Evolutionary conservation across 345 rosid genomes (phyloP).

Genomic region (Camelina hispida): DNA sequence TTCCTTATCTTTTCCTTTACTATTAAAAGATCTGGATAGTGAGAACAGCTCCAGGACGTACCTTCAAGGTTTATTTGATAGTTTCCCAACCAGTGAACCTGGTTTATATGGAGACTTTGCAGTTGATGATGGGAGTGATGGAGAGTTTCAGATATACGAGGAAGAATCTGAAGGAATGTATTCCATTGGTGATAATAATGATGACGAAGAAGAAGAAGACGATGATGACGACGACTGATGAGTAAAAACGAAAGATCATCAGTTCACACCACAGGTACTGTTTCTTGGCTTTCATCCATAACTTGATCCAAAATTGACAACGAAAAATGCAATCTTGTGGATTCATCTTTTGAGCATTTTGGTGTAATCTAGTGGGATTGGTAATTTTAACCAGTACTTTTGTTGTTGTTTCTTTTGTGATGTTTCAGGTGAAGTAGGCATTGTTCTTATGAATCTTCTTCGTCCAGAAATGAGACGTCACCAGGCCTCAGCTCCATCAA

Average conservation of each 20-base stretch:
- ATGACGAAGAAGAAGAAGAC: slow-evolving; percentile 32
- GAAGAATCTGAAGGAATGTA: slow-evolving; percentile 67
- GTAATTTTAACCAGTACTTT: neutral
- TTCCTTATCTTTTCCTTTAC: slow-evolving; percentile 53
- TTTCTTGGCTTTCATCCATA: slow-evolving; percentile 15
- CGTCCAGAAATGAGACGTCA: slow-evolving; percentile 4
- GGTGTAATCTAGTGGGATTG: slow-evolving; percentile 21
- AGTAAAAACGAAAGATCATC: slow-evolving; percentile 12
- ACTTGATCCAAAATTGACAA: neutral
- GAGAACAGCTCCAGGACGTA: slow-evolving; percentile 77
- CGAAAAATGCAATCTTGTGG: neutral
- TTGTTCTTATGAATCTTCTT: slow-evolving; percentile 20
- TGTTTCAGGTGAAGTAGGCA: slow-evolving; percentile 39
- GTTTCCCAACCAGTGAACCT: slow-evolving; percentile 62
- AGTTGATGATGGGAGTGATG: slow-evolving; percentile 63
- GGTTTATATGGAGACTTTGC: slow-evolving; percentile 51
- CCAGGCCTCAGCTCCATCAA: slow-evolving; percentile 1
- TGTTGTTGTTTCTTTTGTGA: slow-evolving; percentile 23
- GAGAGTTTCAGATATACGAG: slow-evolving; percentile 82
- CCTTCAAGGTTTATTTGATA: slow-evolving; percentile 86
- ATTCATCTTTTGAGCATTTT: slow-evolving; percentile 20
- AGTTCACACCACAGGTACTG: slow-evolving; percentile 23
- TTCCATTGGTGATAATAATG: slow-evolving; percentile 47
- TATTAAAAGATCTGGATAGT: slow-evolving; percentile 53
- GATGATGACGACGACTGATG: slow-evolving; percentile 37